Evolutionary conservation across 192 early-diverging fungal genomes (phyloP), one percentile per base, ranked within the genome.

Genomic region (Rhizoclosmatium sp.): DNA sequence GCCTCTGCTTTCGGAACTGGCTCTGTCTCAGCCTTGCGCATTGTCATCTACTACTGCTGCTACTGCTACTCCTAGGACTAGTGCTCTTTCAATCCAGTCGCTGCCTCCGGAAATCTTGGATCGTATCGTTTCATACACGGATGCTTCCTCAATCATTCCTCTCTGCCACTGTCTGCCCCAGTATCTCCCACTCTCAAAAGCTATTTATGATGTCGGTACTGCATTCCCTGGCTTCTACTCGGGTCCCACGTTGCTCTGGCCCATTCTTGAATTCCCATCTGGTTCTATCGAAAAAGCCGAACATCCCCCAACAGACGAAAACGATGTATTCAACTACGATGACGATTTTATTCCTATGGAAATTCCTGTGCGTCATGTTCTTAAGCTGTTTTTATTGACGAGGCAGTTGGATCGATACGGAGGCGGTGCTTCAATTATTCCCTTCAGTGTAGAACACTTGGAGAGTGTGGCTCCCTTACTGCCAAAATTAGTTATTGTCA

Each of bases 61-160:
- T 40, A 56, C 54, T n/a, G 9, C 54, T 14, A n/a, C 9, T n/a
- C 60, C 4, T 7, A 19, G 39, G 7, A 19, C 10, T 21, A 19
- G 7, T 40, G 0, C 60, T 7, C 39, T 40, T 21, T 31, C 60
- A 19, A 4, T 62, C 5, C 60, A 62, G 21, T 16, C 46, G 9
- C 14, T 47, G 7, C 66, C 66, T 5, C 66, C 66, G 9, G 66
- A 68, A 68, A 23, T 68, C 45, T 44, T 68, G 14, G 66, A 68
- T 47, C 66, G 44, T 45, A 68, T 68, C 45, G 66, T 47, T 19
- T 68, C 41, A 7, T 68, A 45, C 4, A 47, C 46, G 7, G 46
- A 47, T 42, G 7, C 42, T 4, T 31, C 39, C 2, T 10, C 40
- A 12, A 68, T 68, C 66, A 12, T 16, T 3, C 66, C n/a, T 7